A percentile compares a stretch with the other conserved stretches of the same genome.
phyloP scores from a whole-genome alignment of 345 rosid genomes.

The Lumnitzera racemosa region DNA sequence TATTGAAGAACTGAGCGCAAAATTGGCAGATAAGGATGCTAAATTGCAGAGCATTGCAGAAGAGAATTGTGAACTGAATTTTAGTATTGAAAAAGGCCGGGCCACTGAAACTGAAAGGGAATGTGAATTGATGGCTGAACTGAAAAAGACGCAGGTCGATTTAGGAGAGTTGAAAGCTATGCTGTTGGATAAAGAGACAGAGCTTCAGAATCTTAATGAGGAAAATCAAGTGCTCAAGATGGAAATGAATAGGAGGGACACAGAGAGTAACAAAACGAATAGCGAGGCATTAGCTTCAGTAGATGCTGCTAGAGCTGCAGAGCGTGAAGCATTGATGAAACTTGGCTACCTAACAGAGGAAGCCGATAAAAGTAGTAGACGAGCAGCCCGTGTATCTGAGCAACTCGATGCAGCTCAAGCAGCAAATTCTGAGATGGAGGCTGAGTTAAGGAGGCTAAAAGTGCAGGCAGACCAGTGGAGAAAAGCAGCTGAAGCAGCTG shows the following conservation, averaged over 20 bases:
- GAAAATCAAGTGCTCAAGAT: constrained; percentile 48
- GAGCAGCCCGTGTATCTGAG: constrained; percentile 50
- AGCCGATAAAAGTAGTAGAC: constrained; percentile 63
- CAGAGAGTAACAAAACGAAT: constrained; percentile 38
- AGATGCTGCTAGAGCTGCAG: constrained; percentile 42
- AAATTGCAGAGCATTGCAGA: constrained; percentile 37
- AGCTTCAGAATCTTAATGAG: constrained; percentile 35
- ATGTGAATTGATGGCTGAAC: constrained; percentile 24
- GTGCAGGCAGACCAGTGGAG: constrained; percentile 98
- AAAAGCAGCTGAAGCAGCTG: constrained; percentile 97
- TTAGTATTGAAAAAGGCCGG: constrained; percentile 33
- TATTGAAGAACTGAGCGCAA: constrained; percentile 47
- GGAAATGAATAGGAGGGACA: constrained; percentile 42
- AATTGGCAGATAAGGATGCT: constrained; percentile 52
- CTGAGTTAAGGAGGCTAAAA: constrained; percentile 79
- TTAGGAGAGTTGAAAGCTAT: constrained; percentile 44
- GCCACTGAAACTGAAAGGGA: constrained; percentile 21
- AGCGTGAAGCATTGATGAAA: constrained; percentile 58
- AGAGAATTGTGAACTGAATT: constrained; percentile 39
- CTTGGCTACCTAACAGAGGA: constrained; percentile 54
- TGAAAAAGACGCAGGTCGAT: constrained; percentile 51
- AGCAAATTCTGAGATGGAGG: constrained; percentile 69
- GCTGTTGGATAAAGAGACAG: constrained; percentile 43
- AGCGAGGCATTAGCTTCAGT: constrained; percentile 29
- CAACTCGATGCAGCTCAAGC: constrained; percentile 73